Evolutionary conservation across 805 yeast genomes (phyloP), one percentile per base, ranked within the genome.

Genomic region (Cyberlindnera saturnus): DNA sequence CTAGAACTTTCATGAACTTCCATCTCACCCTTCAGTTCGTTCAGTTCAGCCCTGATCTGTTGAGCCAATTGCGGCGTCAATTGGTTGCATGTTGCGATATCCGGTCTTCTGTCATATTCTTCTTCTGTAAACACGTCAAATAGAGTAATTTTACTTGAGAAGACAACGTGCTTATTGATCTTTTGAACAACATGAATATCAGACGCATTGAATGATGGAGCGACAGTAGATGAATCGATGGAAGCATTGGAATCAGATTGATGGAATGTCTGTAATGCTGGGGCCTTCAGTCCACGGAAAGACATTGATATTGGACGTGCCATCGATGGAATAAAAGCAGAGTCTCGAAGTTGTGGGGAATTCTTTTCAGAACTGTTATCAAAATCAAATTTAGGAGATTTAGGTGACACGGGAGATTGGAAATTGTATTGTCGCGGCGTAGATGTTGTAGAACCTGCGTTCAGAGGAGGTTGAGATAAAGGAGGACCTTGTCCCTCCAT

Each of bases 71-170:
- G 71, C 6, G 97, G 96, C 1, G 96, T 89, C 61, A 89, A 70
- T 59, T 83, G 88, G 63, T 90, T 88, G 65, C 97, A 91, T 2
- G 97, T 89, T 3, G 96, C 95, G 26, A 81, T 71, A 49, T 89
- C 97, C 0, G 97, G 96, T 50, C 82, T 88, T 55, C 99, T 79
- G 62, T 91, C 97, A 62, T 91, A 91, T 51, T 86, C 96, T 16
- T 76, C 81, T 32, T 81, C 81, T 45, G 82, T 75, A 62, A 84
- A 88, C 0, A 96, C 91, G 47, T 88, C 95, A 63, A 81, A 91
- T 35, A 93, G 74, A 7, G 86, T 75, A 44, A 93, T 86, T 52
- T 88, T 72, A 1, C 95, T 81, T 5, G 95, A 84, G 64, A 91
- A 91, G 39, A 77, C 61, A 10, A 82, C 87, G 14, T 38, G 49